Conservation (phyloP, 75 land plant species). For the Pseudotsuga menziesii region DNA sequence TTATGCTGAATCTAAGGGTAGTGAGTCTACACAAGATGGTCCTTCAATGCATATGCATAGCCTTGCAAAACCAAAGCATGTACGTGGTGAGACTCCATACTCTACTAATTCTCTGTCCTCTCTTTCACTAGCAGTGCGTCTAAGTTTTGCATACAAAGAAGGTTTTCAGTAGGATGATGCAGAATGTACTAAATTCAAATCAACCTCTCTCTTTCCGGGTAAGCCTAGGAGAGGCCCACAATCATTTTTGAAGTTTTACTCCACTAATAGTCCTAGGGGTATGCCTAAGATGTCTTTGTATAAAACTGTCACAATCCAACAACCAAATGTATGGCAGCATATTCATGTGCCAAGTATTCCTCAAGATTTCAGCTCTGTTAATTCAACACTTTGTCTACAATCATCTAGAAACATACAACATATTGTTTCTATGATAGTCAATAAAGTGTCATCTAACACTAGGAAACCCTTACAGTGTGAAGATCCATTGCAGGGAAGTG, state of each 20-base stretch:
- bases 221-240: neutral
- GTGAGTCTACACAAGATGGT: too few relatives aligned
- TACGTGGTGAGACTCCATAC: too few relatives aligned
- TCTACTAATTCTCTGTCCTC: too few relatives aligned
- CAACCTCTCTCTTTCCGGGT: neutral
- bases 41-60: too few relatives aligned
- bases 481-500: constrained; percentile 5
- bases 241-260: neutral
- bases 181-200: neutral
- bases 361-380: neutral
- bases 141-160: too few relatives aligned
- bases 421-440: neutral
- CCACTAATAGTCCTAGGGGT: neutral
- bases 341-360: neutral
- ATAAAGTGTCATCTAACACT: constrained; percentile 2
- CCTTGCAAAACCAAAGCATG: too few relatives aligned
- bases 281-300: neutral
- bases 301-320: neutral
- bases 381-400: neutral
- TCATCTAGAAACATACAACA: neutral
- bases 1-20: too few relatives aligned
- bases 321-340: neutral
- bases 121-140: too few relatives aligned
- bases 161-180: too few relatives aligned
- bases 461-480: neutral